Base-by-base conservation (phyloP, 306 rosid species). In the Malus sieversii region DNA sequence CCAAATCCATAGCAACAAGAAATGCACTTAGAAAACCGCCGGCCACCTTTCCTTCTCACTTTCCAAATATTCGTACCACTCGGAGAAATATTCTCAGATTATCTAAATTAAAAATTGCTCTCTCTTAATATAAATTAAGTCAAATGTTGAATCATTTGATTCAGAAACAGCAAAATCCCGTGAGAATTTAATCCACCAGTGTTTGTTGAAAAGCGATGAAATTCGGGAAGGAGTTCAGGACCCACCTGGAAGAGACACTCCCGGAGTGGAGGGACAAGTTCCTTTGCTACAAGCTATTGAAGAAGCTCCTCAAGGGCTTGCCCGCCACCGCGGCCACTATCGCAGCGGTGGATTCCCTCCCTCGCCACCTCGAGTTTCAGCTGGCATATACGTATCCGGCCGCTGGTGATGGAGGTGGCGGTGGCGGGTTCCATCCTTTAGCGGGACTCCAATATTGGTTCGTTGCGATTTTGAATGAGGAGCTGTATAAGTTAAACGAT, bases 241-340 rank as follows among this genome's bases (percentile, higher is more conserved):
- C 84, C 81, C 97, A 96, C 81, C 59, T 96, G 58, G 99, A 96
- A 70, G 93, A 90, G 60, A 96, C 99, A 40, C 88, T 95, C 33
- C 99, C 99, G 1, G 98, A 87, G 78, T 96, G 99, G 99, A 92
- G 98, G 74, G 98, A 95, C 88, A 95, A 95, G 77, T 95, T 95
- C 74, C 89, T 95, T 33, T 87, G 97, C 75, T 95, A 95, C 90
- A 95, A 95, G 53, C 92, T 91, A 27, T 81, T 95, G 77, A 95
- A 95, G 88, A 92, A 92, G 82, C 86, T 92, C 61, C 85, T 92
- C 71, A 95, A 95, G 57, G 86, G 73, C 60, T 61, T 82, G 20
- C 78, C 89, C 40, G 5, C 77, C 14, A 61, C 67, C 77, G 29
- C 69, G 8, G 35, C 57, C 10, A 13, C 68, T 10, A 10, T 44